Conservation (phyloP, 352 stramenopile species). For the Globisporangium sylvaticum region DNA sequence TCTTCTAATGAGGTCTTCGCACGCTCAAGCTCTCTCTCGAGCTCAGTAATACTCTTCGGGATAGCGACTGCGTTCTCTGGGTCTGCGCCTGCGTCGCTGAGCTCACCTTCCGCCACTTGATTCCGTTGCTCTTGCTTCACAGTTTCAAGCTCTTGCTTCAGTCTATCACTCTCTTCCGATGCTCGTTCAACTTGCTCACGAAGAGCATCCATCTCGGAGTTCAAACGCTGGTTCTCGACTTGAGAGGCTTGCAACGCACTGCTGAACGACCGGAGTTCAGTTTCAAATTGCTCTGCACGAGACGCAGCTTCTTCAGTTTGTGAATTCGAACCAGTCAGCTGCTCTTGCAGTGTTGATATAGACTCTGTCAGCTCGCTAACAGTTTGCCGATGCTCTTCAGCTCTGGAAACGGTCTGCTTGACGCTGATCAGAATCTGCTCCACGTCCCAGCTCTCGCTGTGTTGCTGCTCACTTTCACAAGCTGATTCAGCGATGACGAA, state of each 20-base stretch:
- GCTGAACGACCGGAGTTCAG: constrained; percentile 21
- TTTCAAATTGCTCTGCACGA: constrained; percentile 14
- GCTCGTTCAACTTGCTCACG: constrained; percentile 21
- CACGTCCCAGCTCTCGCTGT: background rate
- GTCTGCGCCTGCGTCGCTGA: background rate
- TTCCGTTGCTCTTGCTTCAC: background rate
- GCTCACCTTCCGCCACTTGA: background rate
- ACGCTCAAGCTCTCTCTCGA: constrained; percentile 25
- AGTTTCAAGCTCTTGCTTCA: constrained; percentile 21
- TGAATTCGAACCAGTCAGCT: background rate
- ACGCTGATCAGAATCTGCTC: constrained; percentile 11
- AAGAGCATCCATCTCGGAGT: constrained; percentile 16
- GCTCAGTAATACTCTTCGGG: constrained; percentile 4
- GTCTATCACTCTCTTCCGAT: constrained; percentile 23
- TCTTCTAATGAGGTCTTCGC: constrained; percentile 32
- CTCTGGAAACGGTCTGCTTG: constrained; percentile 2
- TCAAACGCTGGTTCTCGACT: constrained; percentile 14
- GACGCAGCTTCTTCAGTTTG: background rate
- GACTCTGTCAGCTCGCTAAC: constrained; percentile 10
- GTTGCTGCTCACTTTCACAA: background rate
- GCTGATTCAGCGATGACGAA: constrained; percentile 4
- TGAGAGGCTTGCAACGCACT: constrained; percentile 17
- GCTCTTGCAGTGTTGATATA: constrained; percentile 8
- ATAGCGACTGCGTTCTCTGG: background rate
- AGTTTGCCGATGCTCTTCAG: constrained; percentile 7